Conservation (phyloP, 176 grass and related monocot species). For the Typha latifolia region DNA sequence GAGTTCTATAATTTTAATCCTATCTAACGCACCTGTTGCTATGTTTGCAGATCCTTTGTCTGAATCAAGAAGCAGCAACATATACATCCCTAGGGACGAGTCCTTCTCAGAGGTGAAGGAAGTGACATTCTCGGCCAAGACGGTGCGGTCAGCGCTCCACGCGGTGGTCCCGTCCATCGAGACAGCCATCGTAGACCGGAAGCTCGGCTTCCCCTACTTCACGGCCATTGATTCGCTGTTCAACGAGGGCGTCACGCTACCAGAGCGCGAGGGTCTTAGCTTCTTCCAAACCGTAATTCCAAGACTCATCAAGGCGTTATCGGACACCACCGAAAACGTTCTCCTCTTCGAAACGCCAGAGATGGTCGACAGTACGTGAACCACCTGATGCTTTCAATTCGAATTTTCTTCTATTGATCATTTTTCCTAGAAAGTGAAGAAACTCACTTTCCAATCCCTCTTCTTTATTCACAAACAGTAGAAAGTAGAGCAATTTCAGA, state of each 20-base stretch:
- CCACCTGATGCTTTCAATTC: background rate
- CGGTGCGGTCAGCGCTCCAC: conserved; percentile 45
- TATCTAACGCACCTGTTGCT: too few relatives aligned
- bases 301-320: conserved; percentile 37
- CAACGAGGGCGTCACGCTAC: conserved; percentile 49
- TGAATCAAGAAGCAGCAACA: conserved; percentile 23
- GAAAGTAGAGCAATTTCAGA: too few relatives aligned
- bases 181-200: conserved; percentile 24
- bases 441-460: too few relatives aligned
- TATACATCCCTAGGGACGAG: conserved; percentile 73
- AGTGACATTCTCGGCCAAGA: conserved; percentile 41
- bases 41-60: conserved; percentile 27
- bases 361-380: conserved; percentile 70
- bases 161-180: conserved; percentile 38
- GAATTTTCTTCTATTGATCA: background rate
- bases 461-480: too few relatives aligned
- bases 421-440: background rate
- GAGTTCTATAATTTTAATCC: too few relatives aligned
- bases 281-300: conserved; percentile 34
- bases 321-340: conserved; percentile 43
- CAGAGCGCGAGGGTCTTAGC: conserved; percentile 4
- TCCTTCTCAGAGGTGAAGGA: conserved; percentile 73
- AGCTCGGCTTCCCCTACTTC: conserved; percentile 60
- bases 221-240: conserved; percentile 67
- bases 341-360: conserved; percentile 66